Base-by-base conservation (phyloP, 306 rosid species). In the Urtica urens region DNA sequence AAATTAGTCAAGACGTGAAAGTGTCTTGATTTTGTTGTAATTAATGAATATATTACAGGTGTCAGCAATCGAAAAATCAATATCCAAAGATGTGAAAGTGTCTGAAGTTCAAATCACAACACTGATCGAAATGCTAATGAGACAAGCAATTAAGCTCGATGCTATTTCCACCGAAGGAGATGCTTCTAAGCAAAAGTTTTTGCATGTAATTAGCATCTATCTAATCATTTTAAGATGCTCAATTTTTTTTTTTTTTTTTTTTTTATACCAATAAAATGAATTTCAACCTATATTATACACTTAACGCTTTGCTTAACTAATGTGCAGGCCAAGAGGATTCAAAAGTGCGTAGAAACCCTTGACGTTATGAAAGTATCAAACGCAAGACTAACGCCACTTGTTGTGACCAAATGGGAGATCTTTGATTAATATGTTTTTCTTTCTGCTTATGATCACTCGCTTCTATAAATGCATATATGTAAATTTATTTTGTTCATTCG, bases 41-140 rank as follows among this genome's bases (percentile, higher is more conserved):
- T n/a, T n/a, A n/a, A n/a, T n/a, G n/a, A n/a, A n/a, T n/a, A n/a
- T n/a, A n/a, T 4, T 35, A 16, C 2, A 80, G 84, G 87, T 78
- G 2, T 50, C 75, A 38, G 63, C 69, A 25, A 80, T 82, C 44
- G 78, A 75, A 49, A 83, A 70, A 46, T 78, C 93, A 5, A 57
- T 79, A 46, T 61, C 75, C 6, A 58, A 49, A 13, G 87, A 82
- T 59, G 59, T 75, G 2, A 83, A 73, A 53, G 94, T 83, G n/a
- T 71, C 87, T 3, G 96, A 87, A 64, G 62, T 87, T 71, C 96
- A 82, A 59, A 82, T 87, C 66, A 71, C 90, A 4, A 79, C 92
- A 3, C 53, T 83, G 7, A 80, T 58, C 57, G 96, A 80, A 71
- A 73, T 83, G 94, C 83, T 87, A 10, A 83, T 83, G 96, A 76